These are phyloP conservation scores for Calocera cornea DNA, from an alignment of 768 basidiomycete genomes.

Conservation along the genomic window DNA sequence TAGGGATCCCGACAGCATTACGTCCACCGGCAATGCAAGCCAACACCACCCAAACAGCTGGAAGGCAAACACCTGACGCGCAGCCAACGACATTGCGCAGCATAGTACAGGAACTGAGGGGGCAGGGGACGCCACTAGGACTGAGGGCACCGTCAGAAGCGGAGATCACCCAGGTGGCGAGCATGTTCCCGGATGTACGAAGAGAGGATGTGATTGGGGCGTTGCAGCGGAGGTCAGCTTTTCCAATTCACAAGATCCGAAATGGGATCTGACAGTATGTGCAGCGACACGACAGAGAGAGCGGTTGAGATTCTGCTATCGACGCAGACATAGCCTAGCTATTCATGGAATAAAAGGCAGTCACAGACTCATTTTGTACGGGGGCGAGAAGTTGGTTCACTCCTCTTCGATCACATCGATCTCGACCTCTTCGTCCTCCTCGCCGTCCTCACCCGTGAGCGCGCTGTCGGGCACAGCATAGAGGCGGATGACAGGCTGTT, in stretches of 20 bases:
- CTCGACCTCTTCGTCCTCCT: slow-evolving; percentile 29
- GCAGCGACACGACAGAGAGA: neutral
- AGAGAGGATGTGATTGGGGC: slow-evolving; percentile 62
- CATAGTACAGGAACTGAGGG: slow-evolving; percentile 56
- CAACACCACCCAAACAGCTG: neutral
- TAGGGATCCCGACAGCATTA: neutral
- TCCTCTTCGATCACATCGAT: slow-evolving; percentile 29
- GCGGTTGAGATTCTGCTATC: slow-evolving; percentile 4
- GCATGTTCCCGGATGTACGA: slow-evolving; percentile 73
- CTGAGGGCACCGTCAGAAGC: slow-evolving; percentile 58
- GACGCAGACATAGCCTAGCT: neutral
- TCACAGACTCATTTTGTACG: neutral
- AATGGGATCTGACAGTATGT: slow-evolving; percentile 11
- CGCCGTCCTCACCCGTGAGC: slow-evolving; percentile 64
- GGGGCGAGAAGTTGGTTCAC: slow-evolving; percentile 1
- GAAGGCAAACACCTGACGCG: neutral
- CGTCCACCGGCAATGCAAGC: neutral
- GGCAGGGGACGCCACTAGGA: slow-evolving; percentile 41
- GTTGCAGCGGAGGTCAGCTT: slow-evolving; percentile 62
- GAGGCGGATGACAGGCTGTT: slow-evolving; percentile 80
- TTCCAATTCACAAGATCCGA: slow-evolving; percentile 1
- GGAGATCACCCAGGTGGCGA: slow-evolving; percentile 59
- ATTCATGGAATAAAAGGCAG: neutral
- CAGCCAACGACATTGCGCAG: neutral
- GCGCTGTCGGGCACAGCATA: slow-evolving; percentile 83